Percentiles rank a stretch among this genome's conserved stretches.
phyloP scores from a whole-genome alignment of 345 rosid genomes.

The Dipteronia sinensis region DNA sequence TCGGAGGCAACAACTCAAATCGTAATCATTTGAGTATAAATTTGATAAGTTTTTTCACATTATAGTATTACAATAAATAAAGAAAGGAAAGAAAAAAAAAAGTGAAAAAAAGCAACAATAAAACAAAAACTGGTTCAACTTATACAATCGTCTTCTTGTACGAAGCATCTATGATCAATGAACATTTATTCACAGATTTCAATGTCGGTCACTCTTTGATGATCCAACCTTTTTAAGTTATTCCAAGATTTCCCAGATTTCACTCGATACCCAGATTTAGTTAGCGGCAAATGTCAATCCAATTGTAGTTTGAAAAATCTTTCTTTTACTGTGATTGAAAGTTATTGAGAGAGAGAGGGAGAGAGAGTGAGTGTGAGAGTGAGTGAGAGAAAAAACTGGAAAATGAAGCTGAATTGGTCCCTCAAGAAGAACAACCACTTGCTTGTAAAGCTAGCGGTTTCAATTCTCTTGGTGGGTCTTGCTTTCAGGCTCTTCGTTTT shows the following conservation, averaged over 20 bases:
- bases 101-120: neutral
- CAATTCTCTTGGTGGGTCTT: conserved; percentile 51
- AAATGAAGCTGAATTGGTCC: conserved; percentile 55
- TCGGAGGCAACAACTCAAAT: too few species aligned
- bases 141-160: neutral
- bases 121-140: neutral
- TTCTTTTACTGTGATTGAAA: neutral
- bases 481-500: conserved; percentile 58
- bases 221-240: neutral
- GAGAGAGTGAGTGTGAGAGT: neutral
- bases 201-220: conserved; percentile 21
- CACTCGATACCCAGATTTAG: conserved; percentile 5
- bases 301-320: neutral
- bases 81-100: neutral
- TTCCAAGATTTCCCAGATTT: neutral
- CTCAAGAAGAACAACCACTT: conserved; percentile 47
- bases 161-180: neutral
- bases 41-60: too few species aligned
- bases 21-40: too few species aligned
- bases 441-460: conserved; percentile 52
- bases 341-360: neutral
- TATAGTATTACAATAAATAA: too few species aligned
- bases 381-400: neutral
- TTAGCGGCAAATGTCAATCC: conserved; percentile 6
- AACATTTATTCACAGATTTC: neutral